Conservation (phyloP, 2,329 filamentous ascomycete genomes). For the Cucurbitaria berberidis region DNA sequence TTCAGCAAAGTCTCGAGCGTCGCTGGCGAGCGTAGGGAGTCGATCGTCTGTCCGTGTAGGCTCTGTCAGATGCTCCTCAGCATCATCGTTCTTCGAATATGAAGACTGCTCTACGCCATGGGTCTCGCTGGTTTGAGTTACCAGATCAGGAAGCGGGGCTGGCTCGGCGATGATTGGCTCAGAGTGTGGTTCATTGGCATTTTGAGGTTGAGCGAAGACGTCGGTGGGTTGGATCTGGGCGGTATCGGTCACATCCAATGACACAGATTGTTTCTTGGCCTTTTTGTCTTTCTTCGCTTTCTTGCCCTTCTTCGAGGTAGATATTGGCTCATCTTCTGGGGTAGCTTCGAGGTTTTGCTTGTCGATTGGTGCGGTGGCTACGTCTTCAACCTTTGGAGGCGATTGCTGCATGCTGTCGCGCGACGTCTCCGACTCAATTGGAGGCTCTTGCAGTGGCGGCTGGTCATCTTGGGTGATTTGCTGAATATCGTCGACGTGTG, state of each 20-base stretch:
- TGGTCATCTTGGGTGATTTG: neutral
- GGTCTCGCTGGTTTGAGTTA: neutral
- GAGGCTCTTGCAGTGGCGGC: neutral
- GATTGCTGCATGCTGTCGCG: neutral
- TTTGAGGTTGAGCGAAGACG: slow-evolving; percentile 4
- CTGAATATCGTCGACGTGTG: neutral
- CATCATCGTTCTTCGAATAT: neutral
- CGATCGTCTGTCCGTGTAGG: neutral
- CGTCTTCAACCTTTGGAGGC: slow-evolving; percentile 1
- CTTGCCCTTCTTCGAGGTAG: slow-evolving; percentile 29
- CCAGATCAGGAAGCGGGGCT: neutral
- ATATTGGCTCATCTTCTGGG: slow-evolving; percentile 19
- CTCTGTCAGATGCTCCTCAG: neutral
- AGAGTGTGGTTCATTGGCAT: neutral
- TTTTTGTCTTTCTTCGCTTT: slow-evolving; percentile 43
- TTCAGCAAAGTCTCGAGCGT: neutral
- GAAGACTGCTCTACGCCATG: neutral
- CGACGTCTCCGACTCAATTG: neutral
- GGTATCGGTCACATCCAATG: slow-evolving; percentile 12
- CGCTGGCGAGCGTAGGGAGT: neutral
- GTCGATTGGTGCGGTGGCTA: slow-evolving; percentile 2
- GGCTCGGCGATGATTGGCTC: neutral
- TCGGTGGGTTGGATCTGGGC: neutral
- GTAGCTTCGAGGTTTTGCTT: slow-evolving; percentile 11
- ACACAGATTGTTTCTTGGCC: slow-evolving; percentile 21